Percentiles rank a stretch among this genome's conserved stretches.
Conservation (phyloP, 1,284 basidiomycete genomes). For the Crucibulum parvulum region DNA sequence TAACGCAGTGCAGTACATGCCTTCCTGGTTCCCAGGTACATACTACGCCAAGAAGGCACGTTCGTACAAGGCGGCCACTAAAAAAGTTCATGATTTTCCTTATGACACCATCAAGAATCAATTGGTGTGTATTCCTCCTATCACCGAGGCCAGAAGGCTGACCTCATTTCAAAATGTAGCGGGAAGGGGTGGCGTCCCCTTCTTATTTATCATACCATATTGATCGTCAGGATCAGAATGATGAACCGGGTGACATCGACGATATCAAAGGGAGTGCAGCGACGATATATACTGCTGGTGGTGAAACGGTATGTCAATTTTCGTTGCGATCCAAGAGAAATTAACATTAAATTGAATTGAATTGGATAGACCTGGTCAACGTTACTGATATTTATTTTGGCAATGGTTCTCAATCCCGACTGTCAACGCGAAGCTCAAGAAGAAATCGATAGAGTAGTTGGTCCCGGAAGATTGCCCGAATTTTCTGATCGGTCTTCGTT, state of each 20-base stretch:
- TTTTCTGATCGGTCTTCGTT: slow-evolving; percentile 17
- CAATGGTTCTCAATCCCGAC: slow-evolving; percentile 20
- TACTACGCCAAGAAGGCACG: slow-evolving; percentile 19
- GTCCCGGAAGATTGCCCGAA: slow-evolving; percentile 18
- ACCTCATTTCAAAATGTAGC: slow-evolving; percentile 4
- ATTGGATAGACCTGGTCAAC: slow-evolving; percentile 7
- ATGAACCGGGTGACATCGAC: neutral
- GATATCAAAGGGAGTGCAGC: slow-evolving; percentile 14
- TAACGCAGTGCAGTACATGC: slow-evolving; percentile 20
- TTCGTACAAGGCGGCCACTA: neutral
- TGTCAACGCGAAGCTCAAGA: slow-evolving; percentile 25
- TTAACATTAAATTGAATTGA: neutral
- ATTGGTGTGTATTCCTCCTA: slow-evolving; percentile 11
- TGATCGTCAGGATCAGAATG: slow-evolving; percentile 2
- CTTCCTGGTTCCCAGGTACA: slow-evolving; percentile 28
- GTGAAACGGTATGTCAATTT: slow-evolving; percentile 15
- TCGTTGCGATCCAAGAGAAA: neutral
- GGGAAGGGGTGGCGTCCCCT: slow-evolving; percentile 13
- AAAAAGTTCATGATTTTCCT: slow-evolving; percentile 17
- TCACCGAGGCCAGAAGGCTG: too few species aligned
- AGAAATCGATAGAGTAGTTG: slow-evolving; percentile 27
- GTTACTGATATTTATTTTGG: neutral
- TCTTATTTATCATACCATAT: slow-evolving; percentile 17
- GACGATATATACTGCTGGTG: slow-evolving; percentile 16
- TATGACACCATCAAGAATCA: slow-evolving; percentile 12